Evolutionary conservation across 306 rosid genomes (phyloP), one percentile per base, ranked within the genome.

Genomic region (Leucaena leucocephala): DNA sequence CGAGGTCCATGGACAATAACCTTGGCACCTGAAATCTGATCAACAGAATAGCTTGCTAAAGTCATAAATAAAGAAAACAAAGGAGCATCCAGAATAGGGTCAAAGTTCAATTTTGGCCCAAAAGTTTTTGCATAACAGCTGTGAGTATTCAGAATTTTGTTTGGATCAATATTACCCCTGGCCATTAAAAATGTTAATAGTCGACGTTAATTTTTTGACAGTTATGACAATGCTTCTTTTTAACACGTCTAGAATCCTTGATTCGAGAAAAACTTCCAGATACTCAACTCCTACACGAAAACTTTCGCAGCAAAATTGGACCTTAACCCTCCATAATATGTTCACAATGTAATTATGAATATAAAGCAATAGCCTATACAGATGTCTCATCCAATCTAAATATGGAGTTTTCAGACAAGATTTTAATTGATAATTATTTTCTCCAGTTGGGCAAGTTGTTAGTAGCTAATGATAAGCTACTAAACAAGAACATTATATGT

Each of bases 21-120:
- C 85, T 86, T 87, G 42, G 99, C 99, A 71, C 99, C 96, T 2
- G 99, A 95, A 73, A 95, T 91, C 99, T 95, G 88, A 72, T 72
- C 19, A 39, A 27, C 38, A 43, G 39, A 59, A 49, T 11, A 70
- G 49, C 68, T 22, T 14, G 34, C 7, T 8, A 2, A 59, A 21
- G 34, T 54, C 42, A 54, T 33, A 55, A 82, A 46, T 49, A 35
- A 7, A 27, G 27, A 27, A 45, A 10, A n/a, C 48, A 54, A 0
- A 1, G 27, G 27, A 27, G 27, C 27, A 27, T 27, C 27, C 1
- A 27, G 27, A 27, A 27, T 27, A 27, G 27, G 27, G 27, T 27
- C 27, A 27, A 27, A 0, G 27, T 27, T 27, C 27, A 27, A 27
- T 27, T 27, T 27, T 27, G 27, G 27, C 1, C 27, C 27, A 27